Evolutionary conservation across 208 protist genomes (phyloP), one percentile per base, ranked within the genome.

Genomic region (Phytomonas francai): DNA sequence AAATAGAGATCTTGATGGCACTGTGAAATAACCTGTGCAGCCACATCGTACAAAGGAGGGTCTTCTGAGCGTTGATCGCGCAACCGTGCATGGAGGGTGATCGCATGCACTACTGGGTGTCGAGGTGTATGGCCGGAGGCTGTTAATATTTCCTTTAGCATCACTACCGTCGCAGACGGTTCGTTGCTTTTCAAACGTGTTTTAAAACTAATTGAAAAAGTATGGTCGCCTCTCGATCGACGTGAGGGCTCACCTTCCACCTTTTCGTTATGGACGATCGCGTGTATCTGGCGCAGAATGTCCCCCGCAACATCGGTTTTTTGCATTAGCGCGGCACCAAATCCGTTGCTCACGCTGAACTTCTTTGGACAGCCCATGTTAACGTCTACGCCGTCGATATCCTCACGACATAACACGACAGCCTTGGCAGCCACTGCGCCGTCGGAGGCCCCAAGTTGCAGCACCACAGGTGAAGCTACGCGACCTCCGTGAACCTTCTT

Each of bases 361-460:
- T 89, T 84, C 71, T 98, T 98, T 0, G 98, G 98, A 70, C 98
- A 99, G 51, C 98, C 98, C 98, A 99, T 99, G 81, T 99, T 99
- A 33, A 99, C 70, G 85, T 99, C 98, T 16, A 99, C 83, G 19
- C 87, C 98, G 65, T 96, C 87, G 25, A 99, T 85, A 72, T 99
- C 97, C 12, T 83, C 74, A n/a, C 74, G 74, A 61, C 94, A 92
- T 11, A 92, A 67, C 58, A 86, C 64, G 11, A 95, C 97, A 2
- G 95, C 96, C 19, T 76, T 67, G 1, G 97, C 81, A 27, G 92
- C 97, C 14, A 85, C 65, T 0, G 36, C 77, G 9, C 88, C 61
- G 63, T 84, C 76, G 11, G 85, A 72, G 19, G 95, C 95, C 14
- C 98, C 98, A 5, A 99, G 76, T 81, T 99, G 97, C 22, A 99